Conservation (phyloP, 2,329 filamentous ascomycete species). For the Sclerotinia trifoliorum region DNA sequence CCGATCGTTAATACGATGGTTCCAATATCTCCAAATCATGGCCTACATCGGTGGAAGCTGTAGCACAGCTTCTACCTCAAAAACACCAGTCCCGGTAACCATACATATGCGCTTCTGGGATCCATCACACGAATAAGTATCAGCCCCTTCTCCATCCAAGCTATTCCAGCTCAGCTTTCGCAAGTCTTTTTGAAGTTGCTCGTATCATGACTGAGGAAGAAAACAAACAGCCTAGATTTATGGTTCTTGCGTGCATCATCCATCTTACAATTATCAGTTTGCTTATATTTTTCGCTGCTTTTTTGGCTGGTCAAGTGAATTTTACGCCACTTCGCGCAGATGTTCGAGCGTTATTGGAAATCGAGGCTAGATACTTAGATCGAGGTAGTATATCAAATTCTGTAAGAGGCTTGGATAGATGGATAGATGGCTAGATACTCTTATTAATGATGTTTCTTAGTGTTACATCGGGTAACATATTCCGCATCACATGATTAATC, state of each 20-base stretch:
- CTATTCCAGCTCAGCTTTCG: background rate
- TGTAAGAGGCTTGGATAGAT: too few species aligned
- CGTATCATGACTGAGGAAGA: background rate
- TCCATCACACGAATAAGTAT: background rate
- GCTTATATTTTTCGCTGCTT: background rate
- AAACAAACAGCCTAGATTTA: fast-evolving
- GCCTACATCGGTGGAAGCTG: too few species aligned
- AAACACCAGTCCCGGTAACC: background rate
- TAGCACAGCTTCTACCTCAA: fast-evolving
- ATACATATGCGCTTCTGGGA: background rate
- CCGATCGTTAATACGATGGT: fast-evolving
- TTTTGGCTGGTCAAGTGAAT: background rate
- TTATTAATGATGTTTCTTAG: too few species aligned
- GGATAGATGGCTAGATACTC: too few species aligned
- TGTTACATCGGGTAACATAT: too few species aligned
- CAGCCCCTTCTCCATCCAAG: background rate
- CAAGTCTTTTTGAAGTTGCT: background rate
- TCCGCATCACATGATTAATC: too few species aligned
- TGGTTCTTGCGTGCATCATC: background rate
- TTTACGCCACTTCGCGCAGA: too few species aligned
- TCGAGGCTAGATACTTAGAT: too few species aligned
- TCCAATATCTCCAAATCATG: too few species aligned
- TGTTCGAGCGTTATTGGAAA: too few species aligned
- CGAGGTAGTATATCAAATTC: background rate
- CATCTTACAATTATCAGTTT: too few species aligned